These are phyloP conservation scores for Cadophora gregata DNA, from an alignment of 2,329 filamentous ascomycete species.

Conservation along the genomic window DNA sequence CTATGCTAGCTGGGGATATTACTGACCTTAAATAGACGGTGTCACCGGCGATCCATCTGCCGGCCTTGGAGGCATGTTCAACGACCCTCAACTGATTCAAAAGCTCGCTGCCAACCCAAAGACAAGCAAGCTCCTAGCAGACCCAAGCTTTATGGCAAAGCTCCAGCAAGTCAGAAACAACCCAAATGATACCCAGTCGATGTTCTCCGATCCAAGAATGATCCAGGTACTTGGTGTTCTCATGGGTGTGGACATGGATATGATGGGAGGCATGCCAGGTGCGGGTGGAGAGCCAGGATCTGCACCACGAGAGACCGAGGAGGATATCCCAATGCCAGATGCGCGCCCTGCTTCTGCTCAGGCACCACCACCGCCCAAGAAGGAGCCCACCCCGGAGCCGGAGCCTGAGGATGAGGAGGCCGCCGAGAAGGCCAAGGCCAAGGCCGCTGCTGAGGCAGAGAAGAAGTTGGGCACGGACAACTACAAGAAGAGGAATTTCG, in stretches of 20 bases:
- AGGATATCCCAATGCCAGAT: conserved; percentile 83
- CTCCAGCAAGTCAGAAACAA: conserved; percentile 82
- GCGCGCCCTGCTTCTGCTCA: conserved; percentile 51
- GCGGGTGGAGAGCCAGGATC: conserved; percentile 51
- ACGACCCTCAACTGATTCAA: conserved; percentile 84
- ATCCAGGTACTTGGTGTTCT: conserved; percentile 92
- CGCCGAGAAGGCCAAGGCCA: conserved; percentile 83
- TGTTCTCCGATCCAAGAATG: conserved; percentile 90
- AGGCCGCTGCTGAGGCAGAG: conserved; percentile 91
- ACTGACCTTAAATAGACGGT: conserved; percentile 40
- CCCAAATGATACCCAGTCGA: conserved; percentile 76
- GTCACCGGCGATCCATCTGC: conserved; percentile 69
- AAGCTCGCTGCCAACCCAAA: conserved; percentile 96
- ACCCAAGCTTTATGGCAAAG: conserved; percentile 89
- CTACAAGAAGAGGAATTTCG: conserved; percentile 99
- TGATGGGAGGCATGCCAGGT: conserved; percentile 47
- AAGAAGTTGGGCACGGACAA: conserved; percentile 92
- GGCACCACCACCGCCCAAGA: conserved; percentile 55
- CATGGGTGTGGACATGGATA: conserved; percentile 91
- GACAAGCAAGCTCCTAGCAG: conserved; percentile 80
- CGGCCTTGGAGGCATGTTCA: conserved; percentile 92
- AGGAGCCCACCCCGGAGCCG: conserved; percentile 61
- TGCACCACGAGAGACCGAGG: conserved; percentile 57
- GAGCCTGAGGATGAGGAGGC: conserved; percentile 82
- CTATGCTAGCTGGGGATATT: not conserved